These are phyloP conservation scores for Paragyromitra xinjiangensis DNA, from an alignment of 495 filamentous ascomycete species.

Conservation along the genomic window DNA sequence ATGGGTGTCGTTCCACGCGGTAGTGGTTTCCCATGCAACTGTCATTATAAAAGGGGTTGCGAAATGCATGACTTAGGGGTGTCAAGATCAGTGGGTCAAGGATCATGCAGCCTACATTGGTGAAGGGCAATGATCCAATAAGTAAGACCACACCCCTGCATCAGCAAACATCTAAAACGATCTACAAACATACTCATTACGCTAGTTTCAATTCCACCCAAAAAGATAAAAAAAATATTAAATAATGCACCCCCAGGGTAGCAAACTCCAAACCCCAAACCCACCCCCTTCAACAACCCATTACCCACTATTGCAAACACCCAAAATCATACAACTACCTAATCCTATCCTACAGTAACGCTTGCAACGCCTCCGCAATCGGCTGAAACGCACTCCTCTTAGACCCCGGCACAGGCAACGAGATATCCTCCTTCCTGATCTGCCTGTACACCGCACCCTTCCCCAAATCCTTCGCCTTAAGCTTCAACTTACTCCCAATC, in stretches of 20 bases:
- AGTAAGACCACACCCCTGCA: too few relatives aligned
- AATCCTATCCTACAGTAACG: neutral
- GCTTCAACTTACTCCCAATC: slow-evolving; percentile 11
- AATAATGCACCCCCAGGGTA: too few relatives aligned
- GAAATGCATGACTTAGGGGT: too few relatives aligned
- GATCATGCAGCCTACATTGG: too few relatives aligned
- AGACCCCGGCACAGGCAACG: slow-evolving; percentile 22
- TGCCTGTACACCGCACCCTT: neutral
- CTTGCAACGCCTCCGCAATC: neutral
- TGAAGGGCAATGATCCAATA: too few relatives aligned
- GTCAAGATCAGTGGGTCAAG: too few relatives aligned
- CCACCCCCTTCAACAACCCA: neutral
- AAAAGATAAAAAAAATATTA: too few relatives aligned
- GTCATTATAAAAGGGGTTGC: neutral
- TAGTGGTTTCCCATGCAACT: neutral
- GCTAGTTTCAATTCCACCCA: too few relatives aligned
- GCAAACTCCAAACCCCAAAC: too few relatives aligned
- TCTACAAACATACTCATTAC: too few relatives aligned
- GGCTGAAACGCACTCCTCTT: slow-evolving; percentile 29
- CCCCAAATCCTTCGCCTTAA: neutral
- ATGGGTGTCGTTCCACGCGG: neutral
- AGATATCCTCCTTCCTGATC: slow-evolving; percentile 25
- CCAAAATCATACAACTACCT: neutral
- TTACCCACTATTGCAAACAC: neutral
- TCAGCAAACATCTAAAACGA: too few relatives aligned